These are phyloP conservation scores for Diospyros lotus DNA, from an alignment of 148 eudicot genomes.

Conservation along the genomic window DNA sequence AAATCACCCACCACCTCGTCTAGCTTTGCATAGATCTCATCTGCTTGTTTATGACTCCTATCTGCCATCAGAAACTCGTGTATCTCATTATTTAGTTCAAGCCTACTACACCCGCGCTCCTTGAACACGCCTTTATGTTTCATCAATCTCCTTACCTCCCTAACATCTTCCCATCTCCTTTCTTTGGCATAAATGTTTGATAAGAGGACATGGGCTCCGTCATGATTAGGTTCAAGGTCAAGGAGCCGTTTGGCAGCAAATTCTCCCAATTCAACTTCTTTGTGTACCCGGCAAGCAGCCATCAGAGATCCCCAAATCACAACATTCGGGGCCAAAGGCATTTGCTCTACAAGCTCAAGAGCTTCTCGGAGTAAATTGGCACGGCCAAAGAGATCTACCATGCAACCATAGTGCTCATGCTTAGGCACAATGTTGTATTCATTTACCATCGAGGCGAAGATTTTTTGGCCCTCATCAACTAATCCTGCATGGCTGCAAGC, in stretches of 20 bases:
- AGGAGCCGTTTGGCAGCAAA: constrained; percentile 52
- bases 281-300: constrained; percentile 43
- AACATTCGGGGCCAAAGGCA: constrained; percentile 51
- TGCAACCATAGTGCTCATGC: constrained; percentile 52
- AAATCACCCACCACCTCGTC: constrained; percentile 42
- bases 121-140: constrained; percentile 31
- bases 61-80: constrained; percentile 42
- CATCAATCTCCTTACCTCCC: constrained; percentile 39
- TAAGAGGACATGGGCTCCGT: constrained; percentile 46
- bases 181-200: constrained; percentile 47
- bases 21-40: constrained; percentile 44
- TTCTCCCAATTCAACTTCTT: constrained; percentile 45
- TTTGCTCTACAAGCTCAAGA: constrained; percentile 37
- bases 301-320: constrained; percentile 56
- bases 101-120: constrained; percentile 41
- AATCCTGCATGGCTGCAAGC: constrained; percentile 64
- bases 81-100: constrained; percentile 32
- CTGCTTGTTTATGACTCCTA: constrained; percentile 28
- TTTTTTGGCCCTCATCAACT: constrained; percentile 37
- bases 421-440: constrained; percentile 36
- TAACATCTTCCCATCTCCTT: constrained; percentile 37
- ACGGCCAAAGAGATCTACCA: constrained; percentile 52
- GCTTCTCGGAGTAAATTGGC: constrained; percentile 43
- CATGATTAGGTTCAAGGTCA: constrained; percentile 43
- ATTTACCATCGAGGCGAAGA: constrained; percentile 37